These are phyloP conservation scores for Zasmidium citrigriseum DNA, from an alignment of 2,329 filamentous ascomycete genomes.

Conservation along the genomic window DNA sequence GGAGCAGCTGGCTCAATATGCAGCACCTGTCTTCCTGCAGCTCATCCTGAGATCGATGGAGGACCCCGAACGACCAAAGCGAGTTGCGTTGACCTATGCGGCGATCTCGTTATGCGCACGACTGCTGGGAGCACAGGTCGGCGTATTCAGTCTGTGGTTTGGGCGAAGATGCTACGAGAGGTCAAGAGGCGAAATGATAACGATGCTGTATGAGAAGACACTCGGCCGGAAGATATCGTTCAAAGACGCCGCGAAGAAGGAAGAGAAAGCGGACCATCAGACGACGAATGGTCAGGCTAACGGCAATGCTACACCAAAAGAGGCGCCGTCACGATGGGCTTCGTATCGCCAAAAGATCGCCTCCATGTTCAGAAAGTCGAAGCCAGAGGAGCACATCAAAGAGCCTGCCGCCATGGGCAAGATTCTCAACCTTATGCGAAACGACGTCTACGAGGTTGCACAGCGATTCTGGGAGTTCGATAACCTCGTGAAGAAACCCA, in stretches of 20 bases:
- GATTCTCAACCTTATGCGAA: conserved; percentile 82
- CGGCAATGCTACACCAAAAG: conserved; percentile 4
- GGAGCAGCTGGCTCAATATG: conserved; percentile 57
- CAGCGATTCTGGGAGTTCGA: conserved; percentile 86
- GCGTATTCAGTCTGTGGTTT: conserved; percentile 76
- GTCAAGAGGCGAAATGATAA: conserved; percentile 81
- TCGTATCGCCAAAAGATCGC: background rate
- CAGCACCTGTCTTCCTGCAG: conserved; percentile 70
- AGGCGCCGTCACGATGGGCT: conserved; percentile 10
- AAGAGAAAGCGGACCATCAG: conserved; percentile 2
- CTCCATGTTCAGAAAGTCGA: conserved; percentile 22
- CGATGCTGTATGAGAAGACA: conserved; percentile 80
- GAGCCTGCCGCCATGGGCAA: conserved; percentile 81
- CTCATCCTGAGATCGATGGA: conserved; percentile 69
- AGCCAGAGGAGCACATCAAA: conserved; percentile 39
- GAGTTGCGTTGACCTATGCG: conserved; percentile 66
- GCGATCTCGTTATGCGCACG: conserved; percentile 61
- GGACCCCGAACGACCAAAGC: conserved; percentile 49
- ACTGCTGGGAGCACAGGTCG: conserved; percentile 63
- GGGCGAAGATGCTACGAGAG: conserved; percentile 81
- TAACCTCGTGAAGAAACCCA: conserved; percentile 71
- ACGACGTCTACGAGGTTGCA: conserved; percentile 77
- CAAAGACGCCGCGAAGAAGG: conserved; percentile 20
- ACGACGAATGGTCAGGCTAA: conserved; percentile 24
- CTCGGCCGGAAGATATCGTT: conserved; percentile 62